A percentile compares a stretch with the other conserved stretches of the same genome.
These are phyloP conservation scores for Curvularia hawaiiensis DNA, from an alignment of 2,329 filamentous ascomycete species.

Conservation along the genomic window DNA sequence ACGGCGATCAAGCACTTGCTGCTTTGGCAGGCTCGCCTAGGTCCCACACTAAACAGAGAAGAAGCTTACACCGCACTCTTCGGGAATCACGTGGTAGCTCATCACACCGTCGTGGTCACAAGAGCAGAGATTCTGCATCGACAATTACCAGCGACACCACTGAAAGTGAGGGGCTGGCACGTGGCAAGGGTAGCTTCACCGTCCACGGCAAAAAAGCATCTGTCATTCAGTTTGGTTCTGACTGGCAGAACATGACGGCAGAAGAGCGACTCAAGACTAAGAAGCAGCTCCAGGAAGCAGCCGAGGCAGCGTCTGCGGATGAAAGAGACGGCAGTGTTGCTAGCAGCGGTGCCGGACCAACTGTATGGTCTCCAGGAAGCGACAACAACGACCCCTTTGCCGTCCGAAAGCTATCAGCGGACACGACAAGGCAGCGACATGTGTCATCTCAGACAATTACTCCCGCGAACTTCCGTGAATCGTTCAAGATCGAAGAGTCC, in stretches of 20 bases:
- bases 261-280: constrained; percentile 48
- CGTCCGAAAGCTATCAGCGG: constrained; percentile 29
- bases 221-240: constrained; percentile 94
- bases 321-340: constrained; percentile 35
- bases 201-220: constrained; percentile 98
- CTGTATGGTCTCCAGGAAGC: constrained; percentile 24
- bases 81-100: constrained; percentile 74
- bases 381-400: constrained; percentile 30
- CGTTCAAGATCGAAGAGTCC: constrained; percentile 25
- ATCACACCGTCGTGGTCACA: constrained; percentile 72
- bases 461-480: constrained; percentile 34
- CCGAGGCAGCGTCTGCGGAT: constrained; percentile 32
- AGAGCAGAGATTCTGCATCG: constrained; percentile 73
- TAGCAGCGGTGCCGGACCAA: constrained; percentile 33
- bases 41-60: constrained; percentile 73
- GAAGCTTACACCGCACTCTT: constrained; percentile 87
- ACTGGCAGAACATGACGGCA: constrained; percentile 68
- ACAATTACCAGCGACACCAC: constrained; percentile 57
- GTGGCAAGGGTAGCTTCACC: constrained; percentile 87
- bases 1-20: constrained; percentile 34
- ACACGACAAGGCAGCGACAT: constrained; percentile 42
- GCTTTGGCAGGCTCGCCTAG: constrained; percentile 47
- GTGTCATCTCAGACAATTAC: constrained; percentile 45
- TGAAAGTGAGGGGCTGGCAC: constrained; percentile 71
- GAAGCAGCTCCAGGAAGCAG: constrained; percentile 44